phyloP scores from a whole-genome alignment of 2,329 filamentous ascomycete species.

The Akanthomyces dipterigenus region DNA sequence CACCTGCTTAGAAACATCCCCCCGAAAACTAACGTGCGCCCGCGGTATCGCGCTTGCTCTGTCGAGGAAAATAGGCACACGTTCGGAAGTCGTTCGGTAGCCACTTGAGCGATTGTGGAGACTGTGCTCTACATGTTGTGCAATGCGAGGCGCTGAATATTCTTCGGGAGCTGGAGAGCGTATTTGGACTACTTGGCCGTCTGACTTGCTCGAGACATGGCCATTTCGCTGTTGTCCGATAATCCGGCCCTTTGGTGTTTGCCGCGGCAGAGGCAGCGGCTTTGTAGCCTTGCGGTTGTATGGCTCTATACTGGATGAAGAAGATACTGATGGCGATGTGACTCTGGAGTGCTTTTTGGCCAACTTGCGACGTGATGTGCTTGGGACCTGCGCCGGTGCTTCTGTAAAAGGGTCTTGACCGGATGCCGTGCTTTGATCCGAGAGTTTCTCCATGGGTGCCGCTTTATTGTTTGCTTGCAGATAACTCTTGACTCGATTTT shows the following conservation, averaged over 20 bases:
- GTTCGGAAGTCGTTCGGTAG: background rate
- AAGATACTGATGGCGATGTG: background rate
- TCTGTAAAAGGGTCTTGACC: background rate
- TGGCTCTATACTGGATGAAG: background rate
- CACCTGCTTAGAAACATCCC: background rate
- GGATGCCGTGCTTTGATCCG: background rate
- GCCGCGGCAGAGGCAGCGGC: background rate
- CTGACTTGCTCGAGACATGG: background rate
- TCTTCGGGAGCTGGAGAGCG: background rate
- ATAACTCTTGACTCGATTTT: slow-evolving; percentile 3
- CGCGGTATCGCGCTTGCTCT: background rate
- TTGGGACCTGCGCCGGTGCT: background rate
- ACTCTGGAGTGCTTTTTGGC: background rate
- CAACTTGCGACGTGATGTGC: background rate
- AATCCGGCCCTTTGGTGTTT: background rate
- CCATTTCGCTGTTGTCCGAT: background rate
- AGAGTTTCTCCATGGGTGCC: background rate
- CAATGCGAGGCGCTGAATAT: background rate
- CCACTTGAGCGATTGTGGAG: background rate
- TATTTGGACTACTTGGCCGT: background rate
- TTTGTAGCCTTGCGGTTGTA: background rate
- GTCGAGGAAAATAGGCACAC: background rate
- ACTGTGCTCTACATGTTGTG: background rate
- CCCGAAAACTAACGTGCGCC: background rate
- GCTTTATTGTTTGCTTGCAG: slow-evolving; percentile 3